Conservation (phyloP, 1,139 yeast genomes). For the Kodamaea sp. region DNA sequence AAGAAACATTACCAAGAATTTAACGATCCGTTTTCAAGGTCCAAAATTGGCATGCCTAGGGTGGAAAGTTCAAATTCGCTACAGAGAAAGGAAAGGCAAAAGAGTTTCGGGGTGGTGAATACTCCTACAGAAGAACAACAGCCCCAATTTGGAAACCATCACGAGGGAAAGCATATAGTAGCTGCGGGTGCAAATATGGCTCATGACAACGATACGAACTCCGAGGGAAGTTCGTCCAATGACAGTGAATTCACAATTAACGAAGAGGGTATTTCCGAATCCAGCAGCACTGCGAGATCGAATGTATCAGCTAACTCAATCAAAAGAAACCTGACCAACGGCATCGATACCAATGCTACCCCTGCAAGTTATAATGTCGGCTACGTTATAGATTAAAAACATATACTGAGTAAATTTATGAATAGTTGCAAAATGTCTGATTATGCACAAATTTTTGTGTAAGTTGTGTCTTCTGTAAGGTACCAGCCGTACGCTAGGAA, state of each 20-base stretch:
- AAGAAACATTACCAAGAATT: conserved; percentile 33
- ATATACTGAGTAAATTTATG: neutral
- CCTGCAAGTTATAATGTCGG: neutral
- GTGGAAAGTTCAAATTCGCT: conserved; percentile 1
- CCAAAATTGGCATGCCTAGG: neutral
- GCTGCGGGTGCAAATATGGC: no score
- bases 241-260: conserved; percentile 9
- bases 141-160: no score
- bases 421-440: neutral
- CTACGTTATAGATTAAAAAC: conserved; percentile 1
- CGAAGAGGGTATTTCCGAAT: conserved; percentile 5
- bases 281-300: conserved; percentile 1
- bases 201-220: no score
- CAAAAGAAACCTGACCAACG: neutral
- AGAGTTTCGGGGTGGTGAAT: conserved; percentile 29
- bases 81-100: conserved; percentile 19
- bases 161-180: no score
- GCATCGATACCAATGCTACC: no score
- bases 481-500: no score
- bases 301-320: neutral
- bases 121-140: conserved; percentile 3
- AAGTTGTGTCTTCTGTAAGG: no score
- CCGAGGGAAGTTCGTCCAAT: conserved; percentile 8
- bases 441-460: no score
- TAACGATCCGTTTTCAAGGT: conserved; percentile 13